Evolutionary conservation across 768 basidiomycete genomes (phyloP), one percentile per base, ranked within the genome.

Genomic region (Lactarius pseudohatsudake): DNA sequence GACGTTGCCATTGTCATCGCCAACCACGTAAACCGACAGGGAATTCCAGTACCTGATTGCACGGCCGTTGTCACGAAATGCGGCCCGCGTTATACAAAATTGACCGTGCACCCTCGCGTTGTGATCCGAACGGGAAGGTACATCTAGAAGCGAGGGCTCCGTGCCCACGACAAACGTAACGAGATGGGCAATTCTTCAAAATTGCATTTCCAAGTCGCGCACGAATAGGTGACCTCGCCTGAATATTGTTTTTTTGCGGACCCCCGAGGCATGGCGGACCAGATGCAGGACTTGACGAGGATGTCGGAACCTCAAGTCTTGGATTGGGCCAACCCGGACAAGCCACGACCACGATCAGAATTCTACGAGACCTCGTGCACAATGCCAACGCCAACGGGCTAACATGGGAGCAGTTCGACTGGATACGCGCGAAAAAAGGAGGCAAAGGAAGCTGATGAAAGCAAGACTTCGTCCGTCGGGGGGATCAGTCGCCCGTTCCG

Each of bases 321-420:
- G 66, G 32, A 69, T 59, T 62, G 54, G 62, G 65, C 68, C 68
- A 62, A 62, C 58, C 65, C 61, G 68, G 68, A 67, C 22, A 67
- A 62, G 61, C 65, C 61, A 67, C 62, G 69, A 69, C 66, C 66
- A 69, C 61, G 62, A 69, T 64, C 67, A 64, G 67, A 70, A 69
- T 64, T 64, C 63, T 69, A 67, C 61, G 60, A 55, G 69, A 64
- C 69, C 69, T 61, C 66, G 69, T 64, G 64, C 67, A 69, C 62
- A 70, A 69, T 50, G 68, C 68, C 68, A 69, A 70, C 64, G 69
- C 69, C 69, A 68, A 69, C 62, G 69, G 67, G 59, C 60, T 62
- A 70, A 70, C 61, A 69, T 70, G 61, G 68, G 64, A 62, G 64
- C 64, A 65, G 64, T 69, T 70, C 67, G 69, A 69, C 61, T 69